A percentile compares a stretch with the other conserved stretches of the same genome.
phyloP scores from a whole-genome alignment of 352 stramenopile genomes.

The Phytophthora podocarpi region DNA sequence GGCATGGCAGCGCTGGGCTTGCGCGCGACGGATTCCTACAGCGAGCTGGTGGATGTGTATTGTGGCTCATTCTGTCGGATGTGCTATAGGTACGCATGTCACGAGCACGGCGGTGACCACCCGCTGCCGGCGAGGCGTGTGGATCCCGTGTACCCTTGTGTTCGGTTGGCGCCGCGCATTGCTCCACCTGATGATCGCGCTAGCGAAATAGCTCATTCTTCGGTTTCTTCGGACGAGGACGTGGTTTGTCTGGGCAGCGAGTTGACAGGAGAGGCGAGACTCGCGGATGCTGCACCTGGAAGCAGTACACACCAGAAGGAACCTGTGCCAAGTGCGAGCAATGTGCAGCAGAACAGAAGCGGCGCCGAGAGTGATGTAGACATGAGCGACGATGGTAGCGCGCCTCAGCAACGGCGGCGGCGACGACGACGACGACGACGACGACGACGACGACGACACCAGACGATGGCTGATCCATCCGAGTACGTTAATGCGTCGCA shows the following conservation, averaged over 20 bases:
- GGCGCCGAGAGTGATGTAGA: neutral
- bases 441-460: conserved; percentile 4
- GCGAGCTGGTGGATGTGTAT: conserved; percentile 80
- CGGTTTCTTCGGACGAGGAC: conserved; percentile 8
- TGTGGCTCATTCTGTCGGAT: conserved; percentile 88
- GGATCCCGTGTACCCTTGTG: conserved; percentile 59
- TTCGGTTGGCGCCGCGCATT: conserved; percentile 26
- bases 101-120: conserved; percentile 86
- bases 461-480: conserved; percentile 30
- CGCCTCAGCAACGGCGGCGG: neutral
- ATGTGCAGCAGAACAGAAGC: neutral
- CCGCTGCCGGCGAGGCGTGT: conserved; percentile 53
- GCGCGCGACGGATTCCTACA: conserved; percentile 62
- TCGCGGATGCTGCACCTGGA: neutral
- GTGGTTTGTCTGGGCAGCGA: conserved; percentile 16
- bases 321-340: neutral
- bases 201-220: neutral
- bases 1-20: conserved; percentile 41
- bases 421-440: conserved; percentile 1
- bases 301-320: neutral
- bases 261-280: neutral
- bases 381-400: neutral
- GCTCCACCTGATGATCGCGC: conserved; percentile 4
- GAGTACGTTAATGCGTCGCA: conserved; percentile 68
- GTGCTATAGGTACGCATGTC: conserved; percentile 93